Percentiles rank a stretch among this genome's conserved stretches.
Conservation (phyloP, 148 eudicot species). For the Rhododendron ferrugineum region DNA sequence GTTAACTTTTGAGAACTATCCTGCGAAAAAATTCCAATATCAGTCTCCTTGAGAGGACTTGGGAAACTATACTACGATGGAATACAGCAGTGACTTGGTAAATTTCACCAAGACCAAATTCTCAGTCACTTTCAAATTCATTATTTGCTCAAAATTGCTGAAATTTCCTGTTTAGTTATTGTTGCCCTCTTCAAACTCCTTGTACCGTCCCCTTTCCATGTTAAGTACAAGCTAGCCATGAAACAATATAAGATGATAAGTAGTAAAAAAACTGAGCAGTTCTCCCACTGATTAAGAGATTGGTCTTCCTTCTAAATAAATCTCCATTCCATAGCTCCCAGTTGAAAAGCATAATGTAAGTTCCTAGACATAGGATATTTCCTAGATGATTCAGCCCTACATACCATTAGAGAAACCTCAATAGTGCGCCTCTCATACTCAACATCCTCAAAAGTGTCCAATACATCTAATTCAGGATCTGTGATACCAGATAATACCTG, state of each 20-base stretch:
- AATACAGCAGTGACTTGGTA: background rate
- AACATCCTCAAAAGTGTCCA: constrained; percentile 28
- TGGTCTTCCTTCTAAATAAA: background rate
- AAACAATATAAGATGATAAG: background rate
- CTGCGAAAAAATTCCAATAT: constrained; percentile 31
- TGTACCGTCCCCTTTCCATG: background rate
- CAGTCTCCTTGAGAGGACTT: background rate
- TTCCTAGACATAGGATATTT: background rate
- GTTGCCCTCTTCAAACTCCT: background rate
- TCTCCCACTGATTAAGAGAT: background rate
- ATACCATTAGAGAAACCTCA: constrained; percentile 34
- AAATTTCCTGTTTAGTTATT: background rate
- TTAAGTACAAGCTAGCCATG: background rate
- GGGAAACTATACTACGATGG: background rate
- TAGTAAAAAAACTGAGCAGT: background rate
- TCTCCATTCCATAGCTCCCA: constrained; percentile 1
- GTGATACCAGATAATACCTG: constrained; percentile 31
- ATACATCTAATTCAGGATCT: constrained; percentile 20
- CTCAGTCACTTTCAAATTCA: background rate
- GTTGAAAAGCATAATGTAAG: background rate
- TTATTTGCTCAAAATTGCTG: background rate
- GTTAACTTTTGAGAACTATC: constrained; percentile 47
- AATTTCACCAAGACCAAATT: background rate
- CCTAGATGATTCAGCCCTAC: background rate
- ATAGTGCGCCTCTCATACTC: constrained; percentile 27